A percentile compares a stretch with the other conserved stretches of the same genome.
phyloP scores from a whole-genome alignment of 1,284 basidiomycete genomes.

The Rhodotorula sp. region DNA sequence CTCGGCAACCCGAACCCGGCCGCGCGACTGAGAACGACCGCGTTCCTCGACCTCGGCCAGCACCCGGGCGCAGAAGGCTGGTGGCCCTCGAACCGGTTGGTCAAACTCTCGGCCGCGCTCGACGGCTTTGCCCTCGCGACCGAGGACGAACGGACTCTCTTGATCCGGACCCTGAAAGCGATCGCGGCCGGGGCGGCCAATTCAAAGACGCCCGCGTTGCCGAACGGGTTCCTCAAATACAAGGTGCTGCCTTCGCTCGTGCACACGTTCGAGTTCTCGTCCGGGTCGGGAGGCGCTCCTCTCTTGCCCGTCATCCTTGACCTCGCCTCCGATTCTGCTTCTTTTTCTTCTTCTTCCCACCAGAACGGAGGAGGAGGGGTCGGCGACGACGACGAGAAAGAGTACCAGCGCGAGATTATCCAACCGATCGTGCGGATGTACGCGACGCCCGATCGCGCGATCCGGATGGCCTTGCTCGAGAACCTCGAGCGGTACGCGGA shows the following conservation, averaged over 20 bases:
- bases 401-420: slow-evolving; percentile 69
- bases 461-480: slow-evolving; percentile 88
- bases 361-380: slow-evolving; percentile 49
- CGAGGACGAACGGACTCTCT: slow-evolving; percentile 72
- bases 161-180: slow-evolving; percentile 59
- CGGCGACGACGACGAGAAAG: slow-evolving; percentile 67
- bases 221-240: slow-evolving; percentile 79
- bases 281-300: slow-evolving; percentile 59
- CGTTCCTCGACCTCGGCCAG: slow-evolving; percentile 66
- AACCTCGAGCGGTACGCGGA: slow-evolving; percentile 79
- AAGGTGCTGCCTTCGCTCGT: slow-evolving; percentile 84
- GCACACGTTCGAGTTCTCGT: slow-evolving; percentile 72
- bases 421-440: slow-evolving; percentile 79
- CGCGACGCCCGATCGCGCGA: slow-evolving; percentile 83
- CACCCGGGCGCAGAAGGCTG: slow-evolving; percentile 63
- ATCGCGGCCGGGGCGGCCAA: slow-evolving; percentile 19
- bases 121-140: slow-evolving; percentile 82
- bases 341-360: background rate
- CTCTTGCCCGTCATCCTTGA: slow-evolving; percentile 54
- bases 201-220: slow-evolving; percentile 61
- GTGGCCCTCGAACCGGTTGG: slow-evolving; percentile 78
- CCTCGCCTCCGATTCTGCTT: background rate
- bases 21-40: slow-evolving; percentile 69
- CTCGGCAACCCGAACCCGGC: slow-evolving; percentile 84
- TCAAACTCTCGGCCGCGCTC: slow-evolving; percentile 78